A percentile compares a stretch with the other conserved stretches of the same genome.
These are phyloP conservation scores for Oenanthe javanica DNA, from an alignment of 140 eudicot genomes.

Conservation along the genomic window DNA sequence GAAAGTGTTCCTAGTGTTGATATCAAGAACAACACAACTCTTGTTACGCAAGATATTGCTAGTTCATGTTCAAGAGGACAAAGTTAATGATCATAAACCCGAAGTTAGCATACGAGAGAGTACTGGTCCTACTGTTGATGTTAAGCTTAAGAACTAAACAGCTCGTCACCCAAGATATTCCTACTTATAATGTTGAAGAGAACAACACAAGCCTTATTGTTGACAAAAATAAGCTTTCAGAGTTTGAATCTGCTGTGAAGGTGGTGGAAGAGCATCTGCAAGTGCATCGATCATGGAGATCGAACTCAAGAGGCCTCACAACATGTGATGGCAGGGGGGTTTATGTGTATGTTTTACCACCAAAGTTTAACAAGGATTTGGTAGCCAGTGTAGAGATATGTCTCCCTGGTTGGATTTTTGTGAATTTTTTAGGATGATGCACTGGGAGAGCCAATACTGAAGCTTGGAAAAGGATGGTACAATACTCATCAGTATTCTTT, in stretches of 20 bases:
- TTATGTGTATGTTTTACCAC: conserved; percentile 69
- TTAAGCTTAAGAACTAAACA: background rate
- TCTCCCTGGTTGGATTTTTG: no score
- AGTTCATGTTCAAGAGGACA: conserved; percentile 14
- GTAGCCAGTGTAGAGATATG: conserved; percentile 48
- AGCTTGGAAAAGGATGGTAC: no score
- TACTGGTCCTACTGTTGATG: background rate
- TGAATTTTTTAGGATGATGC: no score
- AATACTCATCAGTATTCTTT: conserved; percentile 76
- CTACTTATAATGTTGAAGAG: background rate
- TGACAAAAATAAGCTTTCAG: conserved; percentile 18
- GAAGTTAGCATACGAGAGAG: conserved; percentile 10
- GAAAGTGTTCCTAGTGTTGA: conserved; percentile 4
- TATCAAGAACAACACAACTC: background rate
- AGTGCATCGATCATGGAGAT: conserved; percentile 57
- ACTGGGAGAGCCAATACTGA: no score
- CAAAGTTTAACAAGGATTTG: conserved; percentile 80
- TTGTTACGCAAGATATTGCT: conserved; percentile 27
- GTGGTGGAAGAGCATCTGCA: conserved; percentile 50
- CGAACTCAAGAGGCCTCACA: conserved; percentile 24
- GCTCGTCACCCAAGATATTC: background rate
- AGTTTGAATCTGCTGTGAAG: conserved; percentile 32
- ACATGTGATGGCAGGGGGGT: conserved; percentile 60
- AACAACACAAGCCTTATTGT: conserved; percentile 7
- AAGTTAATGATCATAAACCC: background rate